Conservation (phyloP, 352 stramenopile genomes). For the Phytophthora citricola region DNA sequence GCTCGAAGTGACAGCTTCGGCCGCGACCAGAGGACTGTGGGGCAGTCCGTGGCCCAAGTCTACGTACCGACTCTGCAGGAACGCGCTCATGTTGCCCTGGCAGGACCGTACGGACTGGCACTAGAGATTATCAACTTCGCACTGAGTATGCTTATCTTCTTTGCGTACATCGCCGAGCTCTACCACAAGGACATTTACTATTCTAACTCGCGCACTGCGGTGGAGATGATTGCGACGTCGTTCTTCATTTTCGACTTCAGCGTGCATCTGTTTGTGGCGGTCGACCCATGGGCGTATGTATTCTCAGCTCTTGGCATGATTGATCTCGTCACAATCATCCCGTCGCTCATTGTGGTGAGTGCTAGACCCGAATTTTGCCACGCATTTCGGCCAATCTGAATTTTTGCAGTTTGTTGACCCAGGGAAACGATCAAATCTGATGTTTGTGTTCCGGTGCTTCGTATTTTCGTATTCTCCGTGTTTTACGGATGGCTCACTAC, state of each 20-base stretch:
- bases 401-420: constrained; percentile 51
- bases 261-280: constrained; percentile 58
- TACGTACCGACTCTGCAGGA: constrained; percentile 65
- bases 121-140: constrained; percentile 65
- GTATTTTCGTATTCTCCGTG: constrained; percentile 68
- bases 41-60: constrained; percentile 39
- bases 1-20: constrained; percentile 6
- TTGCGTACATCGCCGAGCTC: constrained; percentile 63
- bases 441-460: constrained; percentile 77
- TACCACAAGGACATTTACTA: constrained; percentile 27
- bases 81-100: constrained; percentile 36
- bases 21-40: constrained; percentile 6
- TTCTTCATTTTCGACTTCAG: constrained; percentile 79
- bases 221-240: constrained; percentile 56
- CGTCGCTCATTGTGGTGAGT: constrained; percentile 63
- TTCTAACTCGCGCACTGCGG: constrained; percentile 14
- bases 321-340: constrained; percentile 76
- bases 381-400: not conserved
- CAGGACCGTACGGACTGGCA: constrained; percentile 47
- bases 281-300: constrained; percentile 51
- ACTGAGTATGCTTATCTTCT: constrained; percentile 69
- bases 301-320: constrained; percentile 64
- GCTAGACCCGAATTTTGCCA: not conserved
- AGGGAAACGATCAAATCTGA: constrained; percentile 50
- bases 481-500: constrained; percentile 64